Evolutionary conservation across 805 yeast genomes (phyloP), one percentile per base, ranked within the genome.

Genomic region (Diddensiella santjacobensis): DNA sequence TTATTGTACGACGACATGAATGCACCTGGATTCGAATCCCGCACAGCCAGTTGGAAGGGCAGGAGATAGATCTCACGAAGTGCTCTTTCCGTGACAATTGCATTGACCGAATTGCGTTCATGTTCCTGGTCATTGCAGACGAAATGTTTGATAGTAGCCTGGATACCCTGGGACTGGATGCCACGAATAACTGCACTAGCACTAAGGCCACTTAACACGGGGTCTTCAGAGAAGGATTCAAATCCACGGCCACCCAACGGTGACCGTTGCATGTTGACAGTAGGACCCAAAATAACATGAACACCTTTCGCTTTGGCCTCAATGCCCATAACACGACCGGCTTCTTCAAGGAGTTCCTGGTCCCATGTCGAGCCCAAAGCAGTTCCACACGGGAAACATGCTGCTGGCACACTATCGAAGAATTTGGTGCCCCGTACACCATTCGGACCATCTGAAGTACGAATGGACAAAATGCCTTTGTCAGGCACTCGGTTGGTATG

Each of bases 1-100:
- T 73, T 78, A 65, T 79, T 81, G 67, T 81, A 82, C 42, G 81
- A 68, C 18, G 84, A 78, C 87, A 81, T 81, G 50, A 80, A 61
- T 2, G 77, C 69, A 48, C 67, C 68, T 22, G 87, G 87, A 46
- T 73, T 61, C 20, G 82, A 46, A 49, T 77, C 70, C 48, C 75
- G 68, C 17, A 78, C 59, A 17, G 84, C 84, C 39, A 81, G 63
- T 63, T 79, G 80, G 67, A 81, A 81, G 1, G 87, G 85, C 54
- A 72, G 72, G 59, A 81, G 67, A 62, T 81, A 81, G 47, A 81
- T 73, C 62, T 81, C 87, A 58, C 87, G 72, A 51, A 81, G 65
- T 2, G 87, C 86, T 58, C 87, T 68, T 56, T 77, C 79, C 1
- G 82, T 67, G 43, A 81, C 66, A 19, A 73, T 61, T 4, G 80